Evolutionary conservation across 441 rosid species (phyloP).

Genomic region (Pelargonium fulgidum): DNA sequence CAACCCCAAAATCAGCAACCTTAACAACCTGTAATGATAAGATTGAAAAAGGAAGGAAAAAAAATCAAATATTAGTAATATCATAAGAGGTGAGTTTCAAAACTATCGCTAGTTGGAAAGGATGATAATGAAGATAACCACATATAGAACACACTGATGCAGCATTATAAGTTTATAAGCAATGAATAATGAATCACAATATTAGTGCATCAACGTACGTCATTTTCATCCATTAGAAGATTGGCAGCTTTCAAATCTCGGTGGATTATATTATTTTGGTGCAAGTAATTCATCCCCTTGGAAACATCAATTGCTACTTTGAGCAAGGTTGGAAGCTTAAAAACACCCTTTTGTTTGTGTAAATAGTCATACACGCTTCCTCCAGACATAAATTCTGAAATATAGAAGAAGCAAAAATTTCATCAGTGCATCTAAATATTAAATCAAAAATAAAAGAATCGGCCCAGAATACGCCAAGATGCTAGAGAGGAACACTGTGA

Average conservation of each 20-base stretch:
- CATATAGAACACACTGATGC: too few species aligned
- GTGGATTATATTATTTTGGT: slow-evolving; percentile 65
- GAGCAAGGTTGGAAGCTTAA: slow-evolving; percentile 61
- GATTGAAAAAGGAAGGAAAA: too few species aligned
- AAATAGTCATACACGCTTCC: slow-evolving; percentile 75
- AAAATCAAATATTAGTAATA: not conserved
- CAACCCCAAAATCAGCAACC: slow-evolving; percentile 99
- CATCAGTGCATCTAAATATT: not conserved
- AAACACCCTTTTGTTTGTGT: slow-evolving; percentile 60
- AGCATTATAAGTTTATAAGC: too few species aligned
- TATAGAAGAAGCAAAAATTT: too few species aligned
- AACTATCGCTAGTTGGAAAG: too few species aligned
- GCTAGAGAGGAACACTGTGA: slow-evolving; percentile 8
- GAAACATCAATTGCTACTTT: slow-evolving; percentile 67
- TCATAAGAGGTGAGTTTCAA: too few species aligned
- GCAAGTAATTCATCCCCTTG: slow-evolving; percentile 75
- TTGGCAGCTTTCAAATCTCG: slow-evolving; percentile 72
- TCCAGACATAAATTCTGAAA: slow-evolving; percentile 59
- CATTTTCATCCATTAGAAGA: slow-evolving; percentile 72
- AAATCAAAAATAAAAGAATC: slow-evolving; percentile 1
- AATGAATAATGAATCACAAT: too few species aligned
- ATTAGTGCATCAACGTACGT: slow-evolving; percentile 29
- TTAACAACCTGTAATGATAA: slow-evolving; percentile 50
- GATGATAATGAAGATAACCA: too few species aligned
- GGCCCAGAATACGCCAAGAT: not conserved